Evolutionary conservation across 768 basidiomycete genomes (phyloP).

Genomic region (Leccinellum luteum): DNA sequence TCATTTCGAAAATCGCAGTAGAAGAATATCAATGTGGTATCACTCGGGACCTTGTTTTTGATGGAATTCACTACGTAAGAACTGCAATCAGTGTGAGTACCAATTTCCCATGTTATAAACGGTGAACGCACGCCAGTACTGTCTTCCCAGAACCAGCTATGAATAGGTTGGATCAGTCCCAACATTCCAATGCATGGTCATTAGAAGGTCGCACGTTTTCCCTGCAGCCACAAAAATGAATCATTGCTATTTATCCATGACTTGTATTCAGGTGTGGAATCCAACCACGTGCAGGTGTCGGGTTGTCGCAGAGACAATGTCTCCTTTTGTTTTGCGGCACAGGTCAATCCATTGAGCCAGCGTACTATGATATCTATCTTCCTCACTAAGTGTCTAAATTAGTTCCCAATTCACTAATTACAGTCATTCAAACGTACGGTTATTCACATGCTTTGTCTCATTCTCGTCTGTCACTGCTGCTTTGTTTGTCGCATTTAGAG

Average conservation of each 20-base stretch:
- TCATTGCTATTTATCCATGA: conserved; percentile 1
- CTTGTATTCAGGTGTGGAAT: neutral
- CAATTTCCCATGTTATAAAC: too few species aligned
- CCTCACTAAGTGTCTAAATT: neutral
- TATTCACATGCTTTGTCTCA: neutral
- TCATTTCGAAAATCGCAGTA: conserved; percentile 19
- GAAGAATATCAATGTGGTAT: conserved; percentile 7
- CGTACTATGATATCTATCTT: conserved; percentile 8
- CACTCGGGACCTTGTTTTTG: neutral
- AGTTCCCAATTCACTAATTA: neutral
- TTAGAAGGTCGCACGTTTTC: conserved; percentile 12
- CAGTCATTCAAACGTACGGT: neutral
- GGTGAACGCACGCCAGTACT: conserved; percentile 12
- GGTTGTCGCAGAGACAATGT: conserved; percentile 6
- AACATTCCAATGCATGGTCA: neutral
- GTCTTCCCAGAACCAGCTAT: conserved; percentile 21
- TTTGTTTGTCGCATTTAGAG: neutral
- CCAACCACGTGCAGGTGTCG: conserved; percentile 13
- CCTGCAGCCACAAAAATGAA: conserved; percentile 15
- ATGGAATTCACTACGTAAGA: conserved; percentile 9
- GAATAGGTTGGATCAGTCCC: neutral
- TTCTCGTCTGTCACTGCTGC: neutral
- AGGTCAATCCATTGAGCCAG: conserved; percentile 13
- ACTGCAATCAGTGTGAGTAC: neutral
- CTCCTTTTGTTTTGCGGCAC: conserved; percentile 12